Percentiles rank a stretch among this genome's conserved stretches.
Evolutionary conservation across 1,284 basidiomycete genomes (phyloP).

Genomic region (Trichosporon sp.): DNA sequence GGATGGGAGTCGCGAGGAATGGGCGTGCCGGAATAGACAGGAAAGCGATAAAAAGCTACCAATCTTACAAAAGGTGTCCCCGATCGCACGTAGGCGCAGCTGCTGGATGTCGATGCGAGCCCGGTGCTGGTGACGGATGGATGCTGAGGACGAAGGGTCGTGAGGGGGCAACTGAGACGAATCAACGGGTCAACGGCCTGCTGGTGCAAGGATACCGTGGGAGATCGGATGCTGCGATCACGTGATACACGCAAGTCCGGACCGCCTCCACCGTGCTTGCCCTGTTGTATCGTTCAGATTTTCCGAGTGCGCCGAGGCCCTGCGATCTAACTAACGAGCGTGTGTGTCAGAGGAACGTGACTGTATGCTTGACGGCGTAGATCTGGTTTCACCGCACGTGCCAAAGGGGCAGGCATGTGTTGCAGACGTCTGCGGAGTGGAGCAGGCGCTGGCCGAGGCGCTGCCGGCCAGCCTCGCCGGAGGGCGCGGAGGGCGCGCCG

Average conservation of each 20-base stretch:
- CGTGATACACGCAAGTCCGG: not conserved
- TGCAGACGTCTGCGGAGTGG: not conserved
- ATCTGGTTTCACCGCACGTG: not conserved
- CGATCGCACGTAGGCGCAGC: not conserved
- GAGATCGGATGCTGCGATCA: not conserved
- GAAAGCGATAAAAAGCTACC: not conserved
- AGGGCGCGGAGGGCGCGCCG: too few species aligned
- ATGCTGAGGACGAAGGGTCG: slow-evolving; percentile 5
- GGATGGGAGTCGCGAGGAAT: not conserved
- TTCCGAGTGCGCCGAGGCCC: not conserved
- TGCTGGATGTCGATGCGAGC: slow-evolving; percentile 3
- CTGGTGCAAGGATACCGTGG: not conserved
- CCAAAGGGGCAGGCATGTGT: not conserved
- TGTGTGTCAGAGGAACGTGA: not conserved
- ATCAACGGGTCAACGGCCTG: slow-evolving; percentile 2
- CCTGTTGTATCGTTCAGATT: not conserved
- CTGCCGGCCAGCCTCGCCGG: not conserved
- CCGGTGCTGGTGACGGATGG: not conserved
- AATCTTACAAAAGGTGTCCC: not conserved
- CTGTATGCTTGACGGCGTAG: not conserved
- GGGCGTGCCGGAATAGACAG: not conserved
- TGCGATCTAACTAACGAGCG: not conserved
- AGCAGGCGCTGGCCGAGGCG: not conserved
- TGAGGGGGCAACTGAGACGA: not conserved
- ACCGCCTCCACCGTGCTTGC: not conserved